Base-by-base conservation (phyloP, 352 stramenopile species). In the Pythium volutum region DNA sequence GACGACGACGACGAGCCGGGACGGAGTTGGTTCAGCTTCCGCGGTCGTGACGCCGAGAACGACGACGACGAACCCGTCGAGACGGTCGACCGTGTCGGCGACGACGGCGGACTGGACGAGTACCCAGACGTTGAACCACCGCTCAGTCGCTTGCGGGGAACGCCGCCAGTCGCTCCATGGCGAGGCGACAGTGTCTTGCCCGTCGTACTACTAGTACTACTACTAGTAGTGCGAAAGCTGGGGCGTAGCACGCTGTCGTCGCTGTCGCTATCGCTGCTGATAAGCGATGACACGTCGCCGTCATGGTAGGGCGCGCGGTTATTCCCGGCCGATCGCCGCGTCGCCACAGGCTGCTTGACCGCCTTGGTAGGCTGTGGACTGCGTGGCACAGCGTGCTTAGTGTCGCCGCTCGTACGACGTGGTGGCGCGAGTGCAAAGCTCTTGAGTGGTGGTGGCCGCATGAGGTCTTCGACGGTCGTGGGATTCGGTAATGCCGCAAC, bases 191-290 rank as follows among this genome's bases (percentile, higher is more conserved):
- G 46, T 9, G 52, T 27, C 18, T 50, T 63, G 16, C 16, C 43
- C 3, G 42, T 58, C 62, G 31, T 25, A 38, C 45, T 49, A 43
- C 36, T 43, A 22, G 11, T 33, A 20, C 26, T 49, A 43, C 36
- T 43, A 23, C 36, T 33, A 22, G 20, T 9, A 20, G 51, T 0
- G 36, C 52, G 70, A 67, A 91, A 91, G 4, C 70, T 80, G 23
- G 80, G 83, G 9, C 74, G 61, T 0, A 91, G 62, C 18, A 89
- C 72, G 23, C 88, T 78, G 23, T 91, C 79, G 41, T 91, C 80
- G 53, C 64, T 87, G 27, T 91, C 81, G 48, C 77, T 89, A 62
- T 93, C 83, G 39, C 83, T 93, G 62, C 77, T 89, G 60, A 92
- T 90, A 43, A 92, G 75, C 15, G 74, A 75, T 25, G 83, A 92